phyloP scores from a whole-genome alignment of 1,284 basidiomycete genomes.

The Cutaneotrichosporon cavernicola region DNA sequence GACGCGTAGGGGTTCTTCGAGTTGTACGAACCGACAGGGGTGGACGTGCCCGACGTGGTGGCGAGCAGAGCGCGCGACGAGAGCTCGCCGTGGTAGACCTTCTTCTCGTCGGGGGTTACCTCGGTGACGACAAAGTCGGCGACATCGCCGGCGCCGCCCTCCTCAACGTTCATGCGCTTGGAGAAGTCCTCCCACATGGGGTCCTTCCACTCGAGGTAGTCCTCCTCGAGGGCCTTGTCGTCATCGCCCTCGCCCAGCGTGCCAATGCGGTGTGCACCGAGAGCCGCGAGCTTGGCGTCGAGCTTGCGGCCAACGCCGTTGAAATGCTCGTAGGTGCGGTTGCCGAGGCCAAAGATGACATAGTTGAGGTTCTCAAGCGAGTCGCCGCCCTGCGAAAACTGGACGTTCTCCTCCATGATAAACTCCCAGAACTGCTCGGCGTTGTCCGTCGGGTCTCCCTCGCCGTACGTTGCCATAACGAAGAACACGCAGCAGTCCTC shows the following conservation, averaged over 20 bases:
- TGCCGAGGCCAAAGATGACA: conserved; percentile 91
- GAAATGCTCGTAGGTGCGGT: conserved; percentile 94
- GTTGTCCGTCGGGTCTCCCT: conserved; percentile 98
- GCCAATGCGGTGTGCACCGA: conserved; percentile 85
- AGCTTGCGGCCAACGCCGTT: conserved; percentile 82
- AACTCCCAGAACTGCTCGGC: conserved; percentile 94
- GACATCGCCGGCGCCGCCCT: conserved; percentile 92
- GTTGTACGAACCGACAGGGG: conserved; percentile 62
- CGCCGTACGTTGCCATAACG: conserved; percentile 96
- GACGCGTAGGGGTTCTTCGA: conserved; percentile 96
- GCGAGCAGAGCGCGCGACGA: conserved; percentile 76
- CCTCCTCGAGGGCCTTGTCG: conserved; percentile 99
- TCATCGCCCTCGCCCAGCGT: conserved; percentile 95
- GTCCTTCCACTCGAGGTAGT: conserved; percentile 99
- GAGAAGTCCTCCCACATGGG: conserved; percentile 90
- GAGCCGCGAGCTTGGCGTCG: conserved; percentile 69
- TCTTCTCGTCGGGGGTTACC: conserved; percentile 70
- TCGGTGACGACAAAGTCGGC: conserved; percentile 91
- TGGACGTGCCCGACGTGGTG: conserved; percentile 50
- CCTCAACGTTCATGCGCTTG: conserved; percentile 78
- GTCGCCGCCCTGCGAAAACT: conserved; percentile 67
- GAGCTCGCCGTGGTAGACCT: conserved; percentile 89
- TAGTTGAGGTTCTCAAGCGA: conserved; percentile 86
- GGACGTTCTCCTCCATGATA: conserved; percentile 77
- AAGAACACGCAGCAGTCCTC: conserved; percentile 78